Evolutionary conservation across 257 asterid species (phyloP).

Genomic region (Anisodus acutangulus): DNA sequence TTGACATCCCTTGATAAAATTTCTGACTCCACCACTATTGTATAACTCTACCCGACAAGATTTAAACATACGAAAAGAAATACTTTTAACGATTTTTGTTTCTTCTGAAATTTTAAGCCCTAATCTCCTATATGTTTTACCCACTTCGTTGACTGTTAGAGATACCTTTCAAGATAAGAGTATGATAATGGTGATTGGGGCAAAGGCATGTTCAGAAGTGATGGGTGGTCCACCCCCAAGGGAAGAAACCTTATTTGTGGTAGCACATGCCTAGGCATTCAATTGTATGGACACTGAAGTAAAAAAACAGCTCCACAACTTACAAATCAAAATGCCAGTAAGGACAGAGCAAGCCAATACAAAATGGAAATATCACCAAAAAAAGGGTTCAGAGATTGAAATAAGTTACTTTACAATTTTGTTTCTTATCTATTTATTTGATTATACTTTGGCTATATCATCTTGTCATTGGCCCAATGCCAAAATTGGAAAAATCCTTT

Average conservation of each 20-base stretch:
- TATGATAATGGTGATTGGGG: neutral
- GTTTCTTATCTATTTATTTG: constrained; percentile 10
- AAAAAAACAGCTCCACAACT: constrained; percentile 12
- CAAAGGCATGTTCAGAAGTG: neutral
- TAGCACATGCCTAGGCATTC: constrained; percentile 27
- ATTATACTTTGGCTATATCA: neutral
- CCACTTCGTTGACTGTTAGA: neutral
- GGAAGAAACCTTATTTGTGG: neutral
- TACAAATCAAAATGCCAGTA: constrained; percentile 17
- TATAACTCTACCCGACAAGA: neutral
- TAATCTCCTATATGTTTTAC: neutral
- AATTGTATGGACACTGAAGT: neutral
- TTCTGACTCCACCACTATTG: too few species aligned
- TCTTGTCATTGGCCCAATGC: constrained; percentile 16
- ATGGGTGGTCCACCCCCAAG: constrained; percentile 20
- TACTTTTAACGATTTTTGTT: neutral
- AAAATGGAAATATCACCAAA: constrained; percentile 24
- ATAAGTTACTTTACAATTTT: constrained; percentile 21
- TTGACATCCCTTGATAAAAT: too few species aligned
- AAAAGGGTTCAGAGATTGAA: neutral
- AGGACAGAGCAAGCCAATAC: constrained; percentile 19
- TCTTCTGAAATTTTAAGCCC: neutral
- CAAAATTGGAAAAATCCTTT: constrained; percentile 22
- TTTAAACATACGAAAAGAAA: too few species aligned
- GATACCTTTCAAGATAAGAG: too few species aligned